Evolutionary conservation across 176 grass and related monocot genomes (phyloP), one percentile per base, ranked within the genome.

Genomic region (Aegilops bicornis): DNA sequence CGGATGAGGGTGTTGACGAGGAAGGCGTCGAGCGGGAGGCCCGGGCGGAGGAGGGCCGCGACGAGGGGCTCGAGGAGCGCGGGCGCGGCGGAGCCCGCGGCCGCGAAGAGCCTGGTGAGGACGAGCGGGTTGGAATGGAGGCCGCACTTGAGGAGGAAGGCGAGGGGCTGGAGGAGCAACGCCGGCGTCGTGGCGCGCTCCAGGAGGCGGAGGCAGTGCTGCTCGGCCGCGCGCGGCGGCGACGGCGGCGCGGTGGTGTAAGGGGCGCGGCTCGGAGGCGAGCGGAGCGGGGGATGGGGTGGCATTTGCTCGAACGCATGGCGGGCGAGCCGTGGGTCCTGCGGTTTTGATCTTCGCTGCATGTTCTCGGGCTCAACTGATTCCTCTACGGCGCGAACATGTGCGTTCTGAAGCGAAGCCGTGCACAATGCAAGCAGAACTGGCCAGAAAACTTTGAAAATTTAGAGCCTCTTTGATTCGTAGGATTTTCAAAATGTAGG

Each of bases 11-110:
- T 91, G 89, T 91, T 91, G 68, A 80, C 36, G 35, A 91, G 85
- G 85, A 91, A 91, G 22, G 89, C 85, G 16, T 91, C 89, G 59
- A 91, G 13, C 9, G 81, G 68, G 10, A 87, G 31, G 62, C 73
- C 64, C 2, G 93, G 69, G 3, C 23, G 31, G 54, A 91, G 86
- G 65, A 90, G 88, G 7, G 86, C 42, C 24, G 76, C 71, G 45
- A 87, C 82, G 59, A 95, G 73, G 86, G 93, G 87, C 30, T 90
- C 87, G 77, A 95, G 87, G 19, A 92, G 90, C 69, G 86, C 81
- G 30, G 86, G 82, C 19, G 89, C 80, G 20, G 88, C 80, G 75
- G 70, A 35, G 64, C 80, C 86, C 20, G 83, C 37, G 61, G 69
- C 48, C 36, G 88, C 80, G 85, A 84, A 84, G 85, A 91, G 85